Percentiles rank a stretch among this genome's conserved stretches.
Conservation (phyloP, 2,329 filamentous ascomycete genomes). For the Fusarium chuoi region DNA sequence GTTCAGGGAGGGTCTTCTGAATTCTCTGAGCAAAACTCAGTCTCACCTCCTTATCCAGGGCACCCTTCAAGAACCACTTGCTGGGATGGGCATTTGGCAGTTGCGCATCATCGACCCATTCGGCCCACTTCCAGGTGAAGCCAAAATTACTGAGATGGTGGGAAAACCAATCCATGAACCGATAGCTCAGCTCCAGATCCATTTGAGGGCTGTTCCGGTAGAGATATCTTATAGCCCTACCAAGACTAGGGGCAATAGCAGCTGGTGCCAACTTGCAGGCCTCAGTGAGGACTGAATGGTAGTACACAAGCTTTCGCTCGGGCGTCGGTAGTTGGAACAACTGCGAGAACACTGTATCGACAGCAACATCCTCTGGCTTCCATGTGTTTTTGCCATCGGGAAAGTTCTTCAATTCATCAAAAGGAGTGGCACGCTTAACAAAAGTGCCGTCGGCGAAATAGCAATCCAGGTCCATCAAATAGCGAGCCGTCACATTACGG, state of each 20-base stretch:
- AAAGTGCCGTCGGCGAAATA: constrained; percentile 93
- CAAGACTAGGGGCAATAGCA: constrained; percentile 94
- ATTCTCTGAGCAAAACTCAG: constrained; percentile 96
- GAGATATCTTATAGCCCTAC: constrained; percentile 89
- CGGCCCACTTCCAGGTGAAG: constrained; percentile 99
- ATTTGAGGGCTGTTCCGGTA: constrained; percentile 85
- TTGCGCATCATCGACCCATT: constrained; percentile 90
- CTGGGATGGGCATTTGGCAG: constrained; percentile 82
- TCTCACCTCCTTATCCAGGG: constrained; percentile 95
- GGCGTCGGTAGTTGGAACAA: constrained; percentile 86
- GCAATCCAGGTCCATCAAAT: constrained; percentile 92
- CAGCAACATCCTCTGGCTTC: constrained; percentile 97
- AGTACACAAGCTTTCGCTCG: constrained; percentile 96
- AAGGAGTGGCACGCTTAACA: constrained; percentile 90
- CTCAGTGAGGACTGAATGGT: constrained; percentile 94
- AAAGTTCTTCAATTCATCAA: constrained; percentile 83
- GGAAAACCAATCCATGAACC: constrained; percentile 97
- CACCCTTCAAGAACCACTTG: constrained; percentile 92
- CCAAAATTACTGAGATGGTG: constrained; percentile 99
- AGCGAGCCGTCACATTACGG: constrained; percentile 85
- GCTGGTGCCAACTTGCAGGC: constrained; percentile 95
- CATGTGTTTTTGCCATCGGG: constrained; percentile 77
- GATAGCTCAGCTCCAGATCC: constrained; percentile 86
- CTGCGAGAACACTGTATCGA: constrained; percentile 98
- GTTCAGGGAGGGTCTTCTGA: constrained; percentile 87